Conservation (phyloP, 768 basidiomycete species). For the Psilocybe cubensis region DNA sequence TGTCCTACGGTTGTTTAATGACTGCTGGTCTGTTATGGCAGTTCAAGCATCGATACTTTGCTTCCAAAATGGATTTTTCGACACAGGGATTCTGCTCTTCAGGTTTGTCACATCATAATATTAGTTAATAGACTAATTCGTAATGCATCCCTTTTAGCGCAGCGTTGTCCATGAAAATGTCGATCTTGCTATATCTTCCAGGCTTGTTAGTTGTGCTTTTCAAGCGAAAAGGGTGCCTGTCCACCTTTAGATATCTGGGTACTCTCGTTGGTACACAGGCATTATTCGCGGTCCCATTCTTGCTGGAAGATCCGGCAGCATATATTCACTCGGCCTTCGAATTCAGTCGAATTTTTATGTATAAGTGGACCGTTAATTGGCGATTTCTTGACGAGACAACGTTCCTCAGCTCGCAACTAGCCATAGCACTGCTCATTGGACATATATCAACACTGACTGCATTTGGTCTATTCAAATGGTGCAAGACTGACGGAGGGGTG, state of each 20-base stretch:
- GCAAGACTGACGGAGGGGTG: slow-evolving; percentile 70
- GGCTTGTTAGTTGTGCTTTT: slow-evolving; percentile 84
- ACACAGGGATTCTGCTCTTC: slow-evolving; percentile 67
- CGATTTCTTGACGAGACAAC: slow-evolving; percentile 77
- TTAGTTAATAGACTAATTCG: neutral
- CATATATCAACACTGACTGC: slow-evolving; percentile 62
- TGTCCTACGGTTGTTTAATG: slow-evolving; percentile 91
- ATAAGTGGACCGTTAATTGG: slow-evolving; percentile 99
- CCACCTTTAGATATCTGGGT: slow-evolving; percentile 53
- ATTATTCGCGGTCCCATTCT: slow-evolving; percentile 71
- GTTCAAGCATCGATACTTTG: slow-evolving; percentile 71
- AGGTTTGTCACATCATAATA: slow-evolving; percentile 52
- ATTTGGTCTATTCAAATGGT: slow-evolving; percentile 83
- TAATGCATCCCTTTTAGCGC: slow-evolving; percentile 43
- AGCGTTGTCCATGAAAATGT: slow-evolving; percentile 96
- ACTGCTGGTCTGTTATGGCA: slow-evolving; percentile 81
- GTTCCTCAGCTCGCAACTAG: slow-evolving; percentile 71
- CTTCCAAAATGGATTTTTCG: slow-evolving; percentile 62
- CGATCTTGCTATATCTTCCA: slow-evolving; percentile 86
- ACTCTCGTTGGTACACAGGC: slow-evolving; percentile 55
- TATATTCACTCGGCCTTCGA: slow-evolving; percentile 86
- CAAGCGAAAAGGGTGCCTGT: slow-evolving; percentile 65
- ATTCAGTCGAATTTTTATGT: slow-evolving; percentile 85
- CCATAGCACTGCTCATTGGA: slow-evolving; percentile 62
- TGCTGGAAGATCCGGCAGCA: slow-evolving; percentile 56